phyloP scores from a whole-genome alignment of 2,329 filamentous ascomycete genomes.

The Penicillium sp. region DNA sequence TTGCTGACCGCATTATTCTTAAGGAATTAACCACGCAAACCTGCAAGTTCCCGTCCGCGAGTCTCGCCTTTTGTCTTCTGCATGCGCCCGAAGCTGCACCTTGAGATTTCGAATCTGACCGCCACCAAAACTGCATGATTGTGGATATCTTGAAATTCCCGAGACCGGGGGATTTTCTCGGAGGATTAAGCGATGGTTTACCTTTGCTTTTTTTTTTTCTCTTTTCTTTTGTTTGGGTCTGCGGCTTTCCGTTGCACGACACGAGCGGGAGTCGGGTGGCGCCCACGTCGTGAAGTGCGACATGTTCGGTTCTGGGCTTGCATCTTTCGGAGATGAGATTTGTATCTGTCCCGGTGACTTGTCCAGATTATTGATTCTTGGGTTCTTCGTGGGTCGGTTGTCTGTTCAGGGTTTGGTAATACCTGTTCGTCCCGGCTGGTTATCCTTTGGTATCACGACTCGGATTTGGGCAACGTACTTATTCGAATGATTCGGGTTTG shows the following conservation, averaged over 20 bases:
- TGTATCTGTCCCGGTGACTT: background rate
- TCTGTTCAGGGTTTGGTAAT: background rate
- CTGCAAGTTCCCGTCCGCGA: conserved; percentile 1
- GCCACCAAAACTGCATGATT: background rate
- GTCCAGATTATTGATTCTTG: background rate
- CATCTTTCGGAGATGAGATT: conserved; percentile 3
- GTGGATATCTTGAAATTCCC: background rate
- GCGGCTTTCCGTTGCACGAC: background rate
- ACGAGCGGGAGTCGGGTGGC: conserved; percentile 2
- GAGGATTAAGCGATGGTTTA: background rate
- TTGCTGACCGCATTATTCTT: background rate
- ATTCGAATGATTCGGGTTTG: background rate
- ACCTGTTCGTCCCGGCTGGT: background rate
- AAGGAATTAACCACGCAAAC: background rate
- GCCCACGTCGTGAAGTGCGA: background rate
- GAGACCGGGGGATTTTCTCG: conserved; percentile 3
- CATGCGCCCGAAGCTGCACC: background rate
- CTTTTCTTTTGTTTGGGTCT: background rate
- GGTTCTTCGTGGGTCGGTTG: background rate
- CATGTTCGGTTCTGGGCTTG: background rate
- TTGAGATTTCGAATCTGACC: background rate
- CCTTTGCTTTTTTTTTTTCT: background rate
- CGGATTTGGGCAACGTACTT: background rate
- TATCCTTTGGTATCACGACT: background rate
- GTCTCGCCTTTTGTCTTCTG: background rate